A percentile compares a stretch with the other conserved stretches of the same genome.
These are phyloP conservation scores for Candida sp. DNA, from an alignment of 1,139 yeast genomes.

Conservation along the genomic window DNA sequence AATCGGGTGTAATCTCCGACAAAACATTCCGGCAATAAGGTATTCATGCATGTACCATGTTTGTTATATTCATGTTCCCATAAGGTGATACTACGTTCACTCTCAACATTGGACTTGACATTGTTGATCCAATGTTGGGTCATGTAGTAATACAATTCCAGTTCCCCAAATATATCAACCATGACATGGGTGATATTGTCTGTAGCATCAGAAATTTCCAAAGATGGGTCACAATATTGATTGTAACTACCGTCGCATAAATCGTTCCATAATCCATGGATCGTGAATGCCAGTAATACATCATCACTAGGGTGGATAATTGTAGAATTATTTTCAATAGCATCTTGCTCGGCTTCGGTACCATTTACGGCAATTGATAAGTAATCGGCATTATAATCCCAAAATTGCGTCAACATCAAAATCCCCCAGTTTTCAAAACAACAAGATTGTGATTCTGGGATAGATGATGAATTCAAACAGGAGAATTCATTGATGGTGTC, in stretches of 20 bases:
- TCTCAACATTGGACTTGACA: constrained; percentile 28
- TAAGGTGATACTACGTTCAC: constrained; percentile 21
- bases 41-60: constrained; percentile 46
- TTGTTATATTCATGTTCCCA: constrained; percentile 45
- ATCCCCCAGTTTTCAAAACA: constrained; percentile 35
- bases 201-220: constrained; percentile 23
- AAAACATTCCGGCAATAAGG: constrained; percentile 35
- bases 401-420: constrained; percentile 37
- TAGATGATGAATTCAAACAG: constrained; percentile 22
- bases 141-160: constrained; percentile 29
- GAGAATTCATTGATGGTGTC: constrained; percentile 16
- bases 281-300: constrained; percentile 26
- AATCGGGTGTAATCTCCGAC: constrained; percentile 23
- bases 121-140: constrained; percentile 34
- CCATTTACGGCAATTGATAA: constrained; percentile 16
- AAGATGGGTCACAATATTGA: constrained; percentile 26
- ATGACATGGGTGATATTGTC: constrained; percentile 29
- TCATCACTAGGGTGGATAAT: constrained; percentile 7
- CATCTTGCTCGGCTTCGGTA: constrained; percentile 10
- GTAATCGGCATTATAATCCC: constrained; percentile 33
- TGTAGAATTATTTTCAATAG: constrained; percentile 8
- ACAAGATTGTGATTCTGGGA: constrained; percentile 22
- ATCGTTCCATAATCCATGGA: constrained; percentile 43
- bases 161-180: constrained; percentile 23
- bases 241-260: constrained; percentile 34